Conservation (phyloP, 106 monocot genomes). For the Alisma plantagoaquatica region DNA sequence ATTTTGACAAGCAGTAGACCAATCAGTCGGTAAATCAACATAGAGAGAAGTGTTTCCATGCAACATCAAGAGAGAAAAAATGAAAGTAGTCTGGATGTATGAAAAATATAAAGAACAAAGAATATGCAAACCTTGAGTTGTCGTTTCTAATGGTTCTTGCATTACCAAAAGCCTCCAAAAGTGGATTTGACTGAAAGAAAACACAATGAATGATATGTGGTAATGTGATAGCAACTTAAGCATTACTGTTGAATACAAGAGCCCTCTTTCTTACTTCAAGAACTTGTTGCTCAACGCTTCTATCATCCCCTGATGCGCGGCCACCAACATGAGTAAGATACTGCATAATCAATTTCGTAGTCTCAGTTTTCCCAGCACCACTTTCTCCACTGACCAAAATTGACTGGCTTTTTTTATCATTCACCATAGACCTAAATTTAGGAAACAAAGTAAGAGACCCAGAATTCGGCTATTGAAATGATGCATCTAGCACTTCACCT, state of each 20-base stretch:
- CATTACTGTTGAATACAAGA: background rate
- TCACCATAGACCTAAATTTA: conserved; percentile 77
- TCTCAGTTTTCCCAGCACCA: conserved; percentile 94
- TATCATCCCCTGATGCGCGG: conserved; percentile 50
- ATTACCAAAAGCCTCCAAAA: conserved; percentile 42
- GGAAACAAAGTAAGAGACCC: too few relatives aligned
- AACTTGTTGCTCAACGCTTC: conserved; percentile 93
- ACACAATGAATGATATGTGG: background rate
- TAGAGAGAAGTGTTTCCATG: too few relatives aligned
- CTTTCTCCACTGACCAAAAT: conserved; percentile 93
- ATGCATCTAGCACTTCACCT: conserved; percentile 17
- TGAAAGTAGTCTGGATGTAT: too few relatives aligned
- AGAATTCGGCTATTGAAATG: background rate
- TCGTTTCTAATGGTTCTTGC: conserved; percentile 32
- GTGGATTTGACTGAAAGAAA: conserved; percentile 24
- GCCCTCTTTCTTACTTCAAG: conserved; percentile 47
- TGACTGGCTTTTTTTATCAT: conserved; percentile 80
- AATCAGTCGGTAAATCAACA: background rate
- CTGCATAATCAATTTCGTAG: conserved; percentile 84
- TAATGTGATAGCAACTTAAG: background rate
- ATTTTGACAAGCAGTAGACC: background rate
- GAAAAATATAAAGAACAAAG: too few relatives aligned
- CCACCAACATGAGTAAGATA: conserved; percentile 88
- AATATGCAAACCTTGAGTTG: conserved; percentile 31
- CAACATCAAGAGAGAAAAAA: conserved; percentile 1